These are phyloP conservation scores for Penicillium sp. DNA, from an alignment of 2,329 filamentous ascomycete species.

Conservation along the genomic window DNA sequence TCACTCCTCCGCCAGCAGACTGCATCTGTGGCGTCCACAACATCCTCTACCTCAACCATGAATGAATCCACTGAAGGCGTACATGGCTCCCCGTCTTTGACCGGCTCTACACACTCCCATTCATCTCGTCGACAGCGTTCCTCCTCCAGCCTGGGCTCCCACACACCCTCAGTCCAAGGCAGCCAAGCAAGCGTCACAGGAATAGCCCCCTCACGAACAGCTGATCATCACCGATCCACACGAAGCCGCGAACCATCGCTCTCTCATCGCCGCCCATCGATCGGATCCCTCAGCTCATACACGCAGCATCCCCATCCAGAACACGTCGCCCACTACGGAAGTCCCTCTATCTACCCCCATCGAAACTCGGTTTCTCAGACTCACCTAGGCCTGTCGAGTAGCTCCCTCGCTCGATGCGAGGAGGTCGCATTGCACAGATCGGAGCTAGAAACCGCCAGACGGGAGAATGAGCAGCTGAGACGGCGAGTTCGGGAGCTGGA, in stretches of 20 bases:
- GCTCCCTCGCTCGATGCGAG: conserved; percentile 40
- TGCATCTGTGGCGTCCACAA: conserved; percentile 61
- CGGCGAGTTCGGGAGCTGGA: conserved; percentile 48
- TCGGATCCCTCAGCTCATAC: conserved; percentile 32
- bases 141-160: conserved; percentile 54
- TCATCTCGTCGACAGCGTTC: conserved; percentile 58
- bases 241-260: conserved; percentile 46
- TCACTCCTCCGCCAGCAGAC: conserved; percentile 73
- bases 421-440: conserved; percentile 43
- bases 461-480: conserved; percentile 49
- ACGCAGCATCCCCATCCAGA: conserved; percentile 32
- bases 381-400: conserved; percentile 29
- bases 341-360: conserved; percentile 30
- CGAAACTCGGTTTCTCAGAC: conserved; percentile 31
- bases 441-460: conserved; percentile 46
- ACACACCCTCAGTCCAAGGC: conserved; percentile 38
- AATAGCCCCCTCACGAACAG: conserved; percentile 43
- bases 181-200: conserved; percentile 39
- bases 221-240: conserved; percentile 27
- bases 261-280: conserved; percentile 37
- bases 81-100: conserved; percentile 44
- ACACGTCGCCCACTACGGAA: conserved; percentile 24
- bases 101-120: conserved; percentile 53
- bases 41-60: conserved; percentile 56
- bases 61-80: conserved; percentile 49